These are phyloP conservation scores for Blastobotrys apis DNA, from an alignment of 1,139 yeast genomes.

Conservation along the genomic window DNA sequence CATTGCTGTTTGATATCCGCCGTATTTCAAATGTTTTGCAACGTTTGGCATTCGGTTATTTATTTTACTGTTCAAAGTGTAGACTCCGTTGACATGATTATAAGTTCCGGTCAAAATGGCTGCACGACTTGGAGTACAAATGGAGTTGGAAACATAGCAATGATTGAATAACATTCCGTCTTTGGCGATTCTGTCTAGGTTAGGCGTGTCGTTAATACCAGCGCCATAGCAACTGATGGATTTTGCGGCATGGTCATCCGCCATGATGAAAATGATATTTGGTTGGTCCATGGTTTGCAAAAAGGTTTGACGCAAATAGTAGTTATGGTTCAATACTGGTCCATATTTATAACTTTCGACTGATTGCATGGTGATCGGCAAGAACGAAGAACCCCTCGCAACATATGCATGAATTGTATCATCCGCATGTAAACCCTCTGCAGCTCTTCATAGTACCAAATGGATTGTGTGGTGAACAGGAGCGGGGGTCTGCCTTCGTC, in stretches of 20 bases:
- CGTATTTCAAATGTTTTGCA: slow-evolving; percentile 10
- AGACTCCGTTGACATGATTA: slow-evolving; percentile 12
- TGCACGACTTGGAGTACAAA: slow-evolving; percentile 15
- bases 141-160: slow-evolving; percentile 14
- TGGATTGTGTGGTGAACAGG: too few species aligned
- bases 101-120: slow-evolving; percentile 14
- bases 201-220: slow-evolving; percentile 13
- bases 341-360: too few species aligned
- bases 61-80: slow-evolving; percentile 10
- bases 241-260: slow-evolving; percentile 16
- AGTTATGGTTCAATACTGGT: too few species aligned
- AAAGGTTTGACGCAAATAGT: too few species aligned
- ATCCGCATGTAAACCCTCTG: too few species aligned
- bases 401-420: too few species aligned
- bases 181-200: slow-evolving; percentile 14
- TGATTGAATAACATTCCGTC: slow-evolving; percentile 14
- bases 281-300: slow-evolving; percentile 5
- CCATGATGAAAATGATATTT: slow-evolving; percentile 15
- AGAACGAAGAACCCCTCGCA: too few species aligned
- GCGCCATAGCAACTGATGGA: slow-evolving; percentile 14
- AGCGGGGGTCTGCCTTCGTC: too few species aligned
- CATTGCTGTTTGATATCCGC: slow-evolving; percentile 13
- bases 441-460: too few species aligned
- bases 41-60: slow-evolving; percentile 12
- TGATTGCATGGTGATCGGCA: too few species aligned